Evolutionary conservation across 352 stramenopile species (phyloP), one percentile per base, ranked within the genome.

Genomic region (Phytopythium oedochilum): DNA sequence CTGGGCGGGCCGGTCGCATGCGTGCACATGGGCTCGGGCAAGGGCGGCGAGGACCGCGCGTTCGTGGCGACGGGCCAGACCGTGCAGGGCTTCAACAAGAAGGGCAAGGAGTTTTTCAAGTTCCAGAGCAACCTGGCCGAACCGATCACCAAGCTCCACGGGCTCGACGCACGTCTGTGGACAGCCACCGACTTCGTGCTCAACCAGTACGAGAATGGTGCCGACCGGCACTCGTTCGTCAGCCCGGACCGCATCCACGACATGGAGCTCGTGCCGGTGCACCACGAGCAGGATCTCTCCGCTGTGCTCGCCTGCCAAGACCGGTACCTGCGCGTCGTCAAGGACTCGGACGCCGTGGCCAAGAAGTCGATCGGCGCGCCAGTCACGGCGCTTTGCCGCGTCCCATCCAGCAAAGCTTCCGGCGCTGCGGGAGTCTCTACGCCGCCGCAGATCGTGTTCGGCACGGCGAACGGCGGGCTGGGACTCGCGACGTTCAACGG

Each of bases 111-210:
- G 67, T 86, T 91, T 53, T 91, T 89, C 64, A 88, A 78, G 61
- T 92, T 93, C 70, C 79, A 91, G 61, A 92, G 82, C 67, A 96
- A 93, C 39, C 57, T 96, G 28, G 76, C 76, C 34, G 86, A 96
- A 59, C 69, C 83, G 1, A 81, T 96, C 62, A 78, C 75, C 51
- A 83, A 87, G 57, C 74, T 94, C 28, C 60, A 83, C 57, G 71
- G 69, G 23, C 73, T 76, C 48, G 83, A 94, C 50, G 72, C 55
- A n/a, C 79, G 86, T 29, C 71, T 96, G 23, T 92, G 76, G 72
- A 88, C 76, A 15, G 69, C 72, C 6, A 92, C 78, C 1, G 82
- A 93, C 55, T 90, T 80, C 50, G 86, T 87, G 50, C 89, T 88
- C 50, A 93, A 84, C 57, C 70, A 86, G 59, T 96, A 92, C 70